A percentile compares a stretch with the other conserved stretches of the same genome.
Evolutionary conservation across 116 monocot genomes (phyloP).

Genomic region (Papilionanthe hybrid): DNA sequence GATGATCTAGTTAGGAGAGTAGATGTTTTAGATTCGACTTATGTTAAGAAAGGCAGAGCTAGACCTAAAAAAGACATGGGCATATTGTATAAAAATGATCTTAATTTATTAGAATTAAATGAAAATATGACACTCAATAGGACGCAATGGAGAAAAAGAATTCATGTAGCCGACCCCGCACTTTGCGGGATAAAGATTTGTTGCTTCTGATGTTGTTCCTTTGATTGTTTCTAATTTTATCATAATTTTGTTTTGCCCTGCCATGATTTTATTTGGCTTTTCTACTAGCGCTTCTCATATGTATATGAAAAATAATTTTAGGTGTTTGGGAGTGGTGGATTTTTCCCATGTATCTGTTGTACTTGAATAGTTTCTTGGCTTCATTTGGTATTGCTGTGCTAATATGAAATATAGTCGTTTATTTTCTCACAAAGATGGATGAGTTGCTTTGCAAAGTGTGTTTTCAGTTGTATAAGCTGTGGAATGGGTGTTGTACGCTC

Average conservation of each 20-base stretch:
- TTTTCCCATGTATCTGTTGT: background rate
- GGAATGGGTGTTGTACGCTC: background rate
- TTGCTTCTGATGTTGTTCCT: background rate
- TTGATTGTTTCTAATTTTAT: too few relatives aligned
- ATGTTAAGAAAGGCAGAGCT: too few relatives aligned
- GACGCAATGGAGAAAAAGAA: too few relatives aligned
- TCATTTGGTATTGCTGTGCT: conserved; percentile 3
- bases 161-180: too few relatives aligned
- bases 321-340: background rate
- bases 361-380: background rate
- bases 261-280: background rate
- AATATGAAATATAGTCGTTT: background rate
- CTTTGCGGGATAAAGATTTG: too few relatives aligned
- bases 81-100: too few relatives aligned
- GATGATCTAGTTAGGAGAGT: too few relatives aligned
- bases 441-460: background rate
- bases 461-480: background rate
- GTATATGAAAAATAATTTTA: background rate
- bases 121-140: too few relatives aligned
- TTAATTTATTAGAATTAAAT: too few relatives aligned
- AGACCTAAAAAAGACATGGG: too few relatives aligned
- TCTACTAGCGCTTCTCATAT: background rate
- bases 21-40: too few relatives aligned
- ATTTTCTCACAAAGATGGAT: background rate
- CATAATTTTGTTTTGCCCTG: background rate